Evolutionary conservation across 495 filamentous ascomycete genomes (phyloP), one percentile per base, ranked within the genome.

Genomic region (Tuber magnatum): DNA sequence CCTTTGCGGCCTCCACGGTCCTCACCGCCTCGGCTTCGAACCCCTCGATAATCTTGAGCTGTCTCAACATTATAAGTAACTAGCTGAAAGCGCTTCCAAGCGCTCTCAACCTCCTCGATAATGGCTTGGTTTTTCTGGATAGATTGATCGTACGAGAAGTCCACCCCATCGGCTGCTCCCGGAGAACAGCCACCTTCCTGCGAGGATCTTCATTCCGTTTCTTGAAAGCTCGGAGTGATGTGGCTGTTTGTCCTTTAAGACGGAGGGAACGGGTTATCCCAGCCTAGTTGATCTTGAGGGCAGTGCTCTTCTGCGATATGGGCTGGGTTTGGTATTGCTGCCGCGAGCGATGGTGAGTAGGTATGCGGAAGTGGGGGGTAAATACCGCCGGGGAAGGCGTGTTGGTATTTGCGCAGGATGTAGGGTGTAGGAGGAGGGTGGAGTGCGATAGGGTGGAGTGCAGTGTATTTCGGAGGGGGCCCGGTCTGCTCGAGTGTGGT

Each of bases 191-290:
- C 51, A 98, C 87, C 86, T 93, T 94, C 86, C 96, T 94, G 86
- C 95, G 94, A 84, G 93, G 94, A 83, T 98, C 94, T 80, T 99
- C 96, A 88, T 98, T 97, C 86, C 96, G 94, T 90, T 97, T 94
- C 88, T 99, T 99, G 91, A 99, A 99, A 79, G 92, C 87, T 83
- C 92, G 90, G 71, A 99, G 92, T 72, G 94, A 91, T 77, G 91
- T 85, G 75, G 91, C 94, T 79, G 96, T 99, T 86, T 92, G 92
- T 83, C 96, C 96, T 86, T 92, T 93, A 85, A 99, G 93, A 82
- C 95, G 94, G 83, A 99, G 93, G 81, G 93, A 94, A 84, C 87
- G 89, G 85, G 90, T 90, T 83, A 98, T 89, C 86, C 92, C 93
- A 86, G 87, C 88, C 96, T 96, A 99, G 90, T 99, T 95, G 89